Percentiles rank a stretch among this genome's conserved stretches.
phyloP scores from a whole-genome alignment of 1,139 yeast species.

The Taphrina wiesneri region DNA sequence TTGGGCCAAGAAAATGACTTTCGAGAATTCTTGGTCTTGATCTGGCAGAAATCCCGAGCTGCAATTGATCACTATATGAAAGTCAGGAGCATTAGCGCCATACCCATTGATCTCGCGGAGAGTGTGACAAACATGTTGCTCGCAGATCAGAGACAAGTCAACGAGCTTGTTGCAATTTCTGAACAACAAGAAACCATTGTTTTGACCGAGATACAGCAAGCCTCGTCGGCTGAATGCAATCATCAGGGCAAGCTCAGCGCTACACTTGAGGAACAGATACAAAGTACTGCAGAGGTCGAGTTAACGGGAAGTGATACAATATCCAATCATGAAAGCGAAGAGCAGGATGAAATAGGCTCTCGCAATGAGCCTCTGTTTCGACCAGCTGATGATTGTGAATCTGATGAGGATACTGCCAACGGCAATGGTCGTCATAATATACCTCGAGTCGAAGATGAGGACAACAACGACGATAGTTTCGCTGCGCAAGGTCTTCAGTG shows the following conservation, averaged over 20 bases:
- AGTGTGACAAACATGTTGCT: background rate
- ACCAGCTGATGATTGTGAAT: background rate
- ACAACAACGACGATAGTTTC: background rate
- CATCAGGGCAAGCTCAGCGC: background rate
- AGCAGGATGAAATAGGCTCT: background rate
- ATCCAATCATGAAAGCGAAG: background rate
- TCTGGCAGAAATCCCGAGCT: background rate
- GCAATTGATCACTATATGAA: conserved; percentile 2
- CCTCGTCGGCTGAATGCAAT: background rate
- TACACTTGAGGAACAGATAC: background rate
- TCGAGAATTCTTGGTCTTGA: background rate
- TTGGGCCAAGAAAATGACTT: background rate
- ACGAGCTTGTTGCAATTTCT: background rate
- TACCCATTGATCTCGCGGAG: background rate
- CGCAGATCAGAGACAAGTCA: background rate
- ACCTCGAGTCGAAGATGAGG: background rate
- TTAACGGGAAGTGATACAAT: background rate
- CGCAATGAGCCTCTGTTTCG: background rate
- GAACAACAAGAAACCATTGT: background rate
- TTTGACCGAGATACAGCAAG: background rate
- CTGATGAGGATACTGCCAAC: background rate
- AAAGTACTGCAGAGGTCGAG: background rate
- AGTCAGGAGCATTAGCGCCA: background rate
- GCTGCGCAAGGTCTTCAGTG: background rate
- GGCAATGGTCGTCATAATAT: background rate